Percentiles rank a stretch among this genome's conserved stretches.
Evolutionary conservation across 108 stramenopile species (phyloP).

Genomic region (Cyclotella cryptica): DNA sequence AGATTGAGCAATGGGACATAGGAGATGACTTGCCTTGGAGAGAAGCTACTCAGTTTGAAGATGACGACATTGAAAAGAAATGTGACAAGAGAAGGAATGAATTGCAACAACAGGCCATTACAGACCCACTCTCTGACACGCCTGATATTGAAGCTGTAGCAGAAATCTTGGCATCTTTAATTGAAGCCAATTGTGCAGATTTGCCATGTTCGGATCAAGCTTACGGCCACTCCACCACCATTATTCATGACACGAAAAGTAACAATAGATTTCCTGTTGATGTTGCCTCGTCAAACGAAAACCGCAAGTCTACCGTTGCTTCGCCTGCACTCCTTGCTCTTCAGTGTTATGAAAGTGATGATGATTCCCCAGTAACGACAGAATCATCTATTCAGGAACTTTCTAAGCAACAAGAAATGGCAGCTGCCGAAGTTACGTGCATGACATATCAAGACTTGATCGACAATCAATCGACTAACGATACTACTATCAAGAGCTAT

Average conservation of each 20-base stretch:
- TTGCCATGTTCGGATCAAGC: neutral
- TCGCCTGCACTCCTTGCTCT: constrained; percentile 10
- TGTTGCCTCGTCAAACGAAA: neutral
- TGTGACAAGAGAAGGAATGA: constrained; percentile 7
- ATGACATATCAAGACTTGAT: no score
- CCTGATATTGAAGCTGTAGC: constrained; percentile 41
- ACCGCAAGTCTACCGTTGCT: neutral
- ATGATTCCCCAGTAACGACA: neutral
- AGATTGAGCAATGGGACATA: constrained; percentile 45
- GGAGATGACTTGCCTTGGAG: constrained; percentile 55
- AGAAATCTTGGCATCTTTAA: constrained; percentile 41
- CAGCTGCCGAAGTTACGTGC: no score
- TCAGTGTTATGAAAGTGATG: constrained; percentile 7
- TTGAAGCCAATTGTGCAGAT: neutral
- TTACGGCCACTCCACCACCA: neutral
- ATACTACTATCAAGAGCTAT: no score
- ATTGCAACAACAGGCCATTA: neutral
- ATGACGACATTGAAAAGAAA: neutral
- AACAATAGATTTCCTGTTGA: neutral
- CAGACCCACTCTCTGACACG: neutral
- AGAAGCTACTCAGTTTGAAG: constrained; percentile 27
- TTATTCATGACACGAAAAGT: neutral
- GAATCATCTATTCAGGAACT: no score
- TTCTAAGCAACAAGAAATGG: no score
- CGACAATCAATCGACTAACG: no score